Evolutionary conservation across 192 early-diverging fungal species (phyloP).

Genomic region (Podila verticillata): DNA sequence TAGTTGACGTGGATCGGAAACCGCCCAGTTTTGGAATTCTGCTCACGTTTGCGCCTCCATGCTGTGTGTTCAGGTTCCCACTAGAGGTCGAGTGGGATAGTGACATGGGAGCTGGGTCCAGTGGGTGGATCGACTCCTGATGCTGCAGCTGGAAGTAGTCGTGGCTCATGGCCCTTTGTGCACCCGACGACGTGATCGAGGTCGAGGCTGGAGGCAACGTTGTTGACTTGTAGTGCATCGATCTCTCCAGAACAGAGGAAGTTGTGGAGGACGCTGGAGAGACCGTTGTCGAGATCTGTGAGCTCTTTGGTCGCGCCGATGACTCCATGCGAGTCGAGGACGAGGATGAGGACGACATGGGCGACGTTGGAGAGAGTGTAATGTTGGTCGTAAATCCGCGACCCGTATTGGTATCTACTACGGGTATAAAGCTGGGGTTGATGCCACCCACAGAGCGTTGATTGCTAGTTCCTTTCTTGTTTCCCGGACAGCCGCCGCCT

Average conservation of each 20-base stretch:
- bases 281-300: constrained; percentile 9
- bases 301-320: not conserved
- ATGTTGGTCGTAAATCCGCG: constrained; percentile 5
- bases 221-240: constrained; percentile 10
- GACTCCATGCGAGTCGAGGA: constrained; percentile 19
- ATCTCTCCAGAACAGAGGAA: constrained; percentile 11
- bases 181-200: not conserved
- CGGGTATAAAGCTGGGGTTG: not conserved
- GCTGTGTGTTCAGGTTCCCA: not conserved
- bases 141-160: not conserved
- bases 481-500: constrained; percentile 65
- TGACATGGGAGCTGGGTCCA: constrained; percentile 13
- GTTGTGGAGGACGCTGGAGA: constrained; percentile 29
- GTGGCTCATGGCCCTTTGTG: not conserved
- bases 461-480: constrained; percentile 32
- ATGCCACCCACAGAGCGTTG: not conserved
- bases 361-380: constrained; percentile 16
- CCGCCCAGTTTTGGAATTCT: constrained; percentile 5
- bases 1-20: constrained; percentile 4
- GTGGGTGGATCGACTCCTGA: constrained; percentile 23
- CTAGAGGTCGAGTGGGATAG: not conserved
- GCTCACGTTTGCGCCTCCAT: not conserved
- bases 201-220: not conserved
- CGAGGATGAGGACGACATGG: constrained; percentile 28
- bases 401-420: not conserved